These are phyloP conservation scores for Calonectria fujianensis DNA, from an alignment of 2,329 filamentous ascomycete species.

Conservation along the genomic window DNA sequence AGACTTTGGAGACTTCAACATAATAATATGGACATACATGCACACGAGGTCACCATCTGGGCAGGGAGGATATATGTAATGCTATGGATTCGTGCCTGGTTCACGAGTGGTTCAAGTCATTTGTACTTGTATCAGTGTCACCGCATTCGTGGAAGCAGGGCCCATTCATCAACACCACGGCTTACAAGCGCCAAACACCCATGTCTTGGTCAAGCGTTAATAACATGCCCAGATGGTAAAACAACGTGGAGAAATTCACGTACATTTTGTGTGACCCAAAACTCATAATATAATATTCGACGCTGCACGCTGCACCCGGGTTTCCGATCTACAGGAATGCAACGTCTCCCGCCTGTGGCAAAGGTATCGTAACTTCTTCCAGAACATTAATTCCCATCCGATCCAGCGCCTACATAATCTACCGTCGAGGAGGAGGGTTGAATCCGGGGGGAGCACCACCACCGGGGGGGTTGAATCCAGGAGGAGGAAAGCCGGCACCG, in stretches of 20 bases:
- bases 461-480: constrained; percentile 70
- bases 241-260: constrained; percentile 54
- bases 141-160: constrained; percentile 1
- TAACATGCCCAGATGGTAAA: constrained; percentile 49
- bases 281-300: constrained; percentile 48
- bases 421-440: constrained; percentile 81
- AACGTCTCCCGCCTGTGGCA: constrained; percentile 48
- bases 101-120: background rate
- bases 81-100: constrained; percentile 13
- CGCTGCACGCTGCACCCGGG: constrained; percentile 43
- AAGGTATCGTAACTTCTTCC: constrained; percentile 53
- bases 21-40: background rate
- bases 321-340: constrained; percentile 48
- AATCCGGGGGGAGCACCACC: constrained; percentile 79
- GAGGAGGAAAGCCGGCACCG: constrained; percentile 61
- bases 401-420: constrained; percentile 56
- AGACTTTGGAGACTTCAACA: background rate
- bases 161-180: constrained; percentile 19
- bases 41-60: background rate
- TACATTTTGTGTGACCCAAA: constrained; percentile 56
- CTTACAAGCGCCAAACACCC: constrained; percentile 22
- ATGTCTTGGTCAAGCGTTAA: constrained; percentile 52
- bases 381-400: constrained; percentile 52
- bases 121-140: background rate
- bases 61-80: background rate